Percentiles rank a stretch among this genome's conserved stretches.
Conservation (phyloP, 106 monocot genomes). For the Allium fistulosum region DNA sequence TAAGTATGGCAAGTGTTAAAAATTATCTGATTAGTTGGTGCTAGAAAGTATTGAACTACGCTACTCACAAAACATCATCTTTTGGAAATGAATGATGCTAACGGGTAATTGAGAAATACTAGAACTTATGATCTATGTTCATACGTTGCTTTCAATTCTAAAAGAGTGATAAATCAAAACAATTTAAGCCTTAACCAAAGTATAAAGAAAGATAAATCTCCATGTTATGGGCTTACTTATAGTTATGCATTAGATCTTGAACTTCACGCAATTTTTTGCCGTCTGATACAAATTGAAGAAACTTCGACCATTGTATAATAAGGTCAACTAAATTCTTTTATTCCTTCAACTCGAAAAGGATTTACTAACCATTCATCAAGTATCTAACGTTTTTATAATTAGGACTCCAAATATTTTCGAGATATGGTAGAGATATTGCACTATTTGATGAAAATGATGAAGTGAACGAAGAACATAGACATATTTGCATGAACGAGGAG, state of each 20-base stretch:
- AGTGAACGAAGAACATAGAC: slow-evolving; percentile 39
- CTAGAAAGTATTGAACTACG: too few species aligned
- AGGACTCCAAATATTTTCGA: slow-evolving; percentile 71
- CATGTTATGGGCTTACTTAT: slow-evolving; percentile 33
- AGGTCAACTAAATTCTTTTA: slow-evolving; percentile 91
- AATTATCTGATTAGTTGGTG: too few species aligned
- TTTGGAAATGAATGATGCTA: too few species aligned
- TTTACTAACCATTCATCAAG: slow-evolving; percentile 70
- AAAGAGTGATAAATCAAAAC: background rate
- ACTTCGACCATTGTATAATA: slow-evolving; percentile 87
- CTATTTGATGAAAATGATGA: slow-evolving; percentile 91
- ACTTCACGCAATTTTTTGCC: slow-evolving; percentile 33
- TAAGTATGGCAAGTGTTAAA: too few species aligned
- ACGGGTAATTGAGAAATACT: too few species aligned
- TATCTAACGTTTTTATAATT: slow-evolving; percentile 38
- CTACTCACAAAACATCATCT: too few species aligned
- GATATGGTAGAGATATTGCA: slow-evolving; percentile 61
- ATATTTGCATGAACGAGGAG: slow-evolving; percentile 28
- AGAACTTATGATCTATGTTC: too few species aligned
- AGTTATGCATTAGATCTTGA: slow-evolving; percentile 46
- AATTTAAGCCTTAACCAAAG: background rate
- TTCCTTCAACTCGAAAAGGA: slow-evolving; percentile 78
- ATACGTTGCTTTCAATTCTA: background rate
- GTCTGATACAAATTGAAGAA: slow-evolving; percentile 47
- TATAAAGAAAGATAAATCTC: too few species aligned